Evolutionary conservation across 2,329 filamentous ascomycete genomes (phyloP).

Genomic region (Seiridium unicorne): DNA sequence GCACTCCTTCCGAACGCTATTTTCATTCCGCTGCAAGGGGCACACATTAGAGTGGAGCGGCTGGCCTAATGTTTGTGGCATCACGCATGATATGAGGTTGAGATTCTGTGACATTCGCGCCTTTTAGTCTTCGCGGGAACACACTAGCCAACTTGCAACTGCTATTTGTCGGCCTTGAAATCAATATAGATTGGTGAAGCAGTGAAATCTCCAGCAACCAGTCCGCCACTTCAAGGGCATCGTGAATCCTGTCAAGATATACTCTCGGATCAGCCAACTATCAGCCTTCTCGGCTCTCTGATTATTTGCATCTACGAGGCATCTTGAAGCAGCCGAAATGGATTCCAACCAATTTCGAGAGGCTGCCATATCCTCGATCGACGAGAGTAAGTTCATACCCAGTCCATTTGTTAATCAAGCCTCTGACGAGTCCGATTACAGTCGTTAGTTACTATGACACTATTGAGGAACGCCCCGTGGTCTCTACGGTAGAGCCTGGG

Average conservation of each 20-base stretch:
- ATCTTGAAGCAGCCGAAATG: conserved; percentile 47
- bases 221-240: too few species aligned
- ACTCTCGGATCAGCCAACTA: background rate
- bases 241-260: background rate
- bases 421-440: conserved; percentile 30
- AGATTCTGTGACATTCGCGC: too few species aligned
- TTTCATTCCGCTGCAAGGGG: too few species aligned
- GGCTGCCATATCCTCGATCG: conserved; percentile 75
- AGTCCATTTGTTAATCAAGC: background rate
- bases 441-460: conserved; percentile 83
- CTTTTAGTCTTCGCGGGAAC: too few species aligned
- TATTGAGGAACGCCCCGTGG: conserved; percentile 66
- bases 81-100: too few species aligned
- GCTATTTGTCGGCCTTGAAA: too few species aligned
- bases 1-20: too few species aligned
- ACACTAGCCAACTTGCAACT: too few species aligned
- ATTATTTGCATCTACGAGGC: background rate
- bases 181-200: too few species aligned
- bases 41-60: too few species aligned
- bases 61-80: too few species aligned
- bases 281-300: background rate
- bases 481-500: conserved; percentile 78
- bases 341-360: conserved; percentile 74
- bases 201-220: too few species aligned
- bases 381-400: conserved; percentile 66